phyloP scores from a whole-genome alignment of 768 basidiomycete species.

The Suillus decipiens region DNA sequence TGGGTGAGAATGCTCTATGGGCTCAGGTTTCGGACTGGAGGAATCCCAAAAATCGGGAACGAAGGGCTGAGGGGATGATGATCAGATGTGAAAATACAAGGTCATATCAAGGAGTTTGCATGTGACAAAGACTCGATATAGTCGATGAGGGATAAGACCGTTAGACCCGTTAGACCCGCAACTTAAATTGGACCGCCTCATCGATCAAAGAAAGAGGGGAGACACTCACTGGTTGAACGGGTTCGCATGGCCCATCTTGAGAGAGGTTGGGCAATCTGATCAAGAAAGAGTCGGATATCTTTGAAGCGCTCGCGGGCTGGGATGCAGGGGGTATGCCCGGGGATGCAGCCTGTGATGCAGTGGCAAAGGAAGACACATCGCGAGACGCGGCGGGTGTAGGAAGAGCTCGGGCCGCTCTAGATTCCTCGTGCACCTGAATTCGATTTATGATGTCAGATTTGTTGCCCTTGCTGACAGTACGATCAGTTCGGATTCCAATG shows the following conservation, averaged over 20 bases:
- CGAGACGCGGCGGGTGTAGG: slow-evolving; percentile 26
- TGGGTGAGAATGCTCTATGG: slow-evolving; percentile 33
- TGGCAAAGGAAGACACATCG: slow-evolving; percentile 29
- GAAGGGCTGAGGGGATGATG: slow-evolving; percentile 48
- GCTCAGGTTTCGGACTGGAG: slow-evolving; percentile 36
- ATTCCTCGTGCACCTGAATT: slow-evolving; percentile 51
- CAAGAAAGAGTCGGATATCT: slow-evolving; percentile 41
- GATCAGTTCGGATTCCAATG: slow-evolving; percentile 13
- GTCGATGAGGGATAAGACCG: slow-evolving; percentile 2
- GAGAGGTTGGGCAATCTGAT: slow-evolving; percentile 60
- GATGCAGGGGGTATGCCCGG: slow-evolving; percentile 46
- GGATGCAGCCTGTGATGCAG: slow-evolving; percentile 31
- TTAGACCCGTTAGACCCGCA: neutral
- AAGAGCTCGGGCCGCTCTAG: slow-evolving; percentile 17
- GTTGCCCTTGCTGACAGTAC: slow-evolving; percentile 49
- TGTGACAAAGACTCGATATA: slow-evolving; percentile 13
- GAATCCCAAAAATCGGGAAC: slow-evolving; percentile 61
- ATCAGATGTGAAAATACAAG: slow-evolving; percentile 12
- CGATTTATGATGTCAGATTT: slow-evolving; percentile 58
- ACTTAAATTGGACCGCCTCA: neutral
- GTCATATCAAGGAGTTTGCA: slow-evolving; percentile 15
- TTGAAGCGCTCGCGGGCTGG: slow-evolving; percentile 17
- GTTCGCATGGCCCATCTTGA: slow-evolving; percentile 40
- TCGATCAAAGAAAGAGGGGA: slow-evolving; percentile 10
- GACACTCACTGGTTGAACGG: slow-evolving; percentile 59